phyloP scores from a whole-genome alignment of 768 basidiomycete species.

The Mycena pura region DNA sequence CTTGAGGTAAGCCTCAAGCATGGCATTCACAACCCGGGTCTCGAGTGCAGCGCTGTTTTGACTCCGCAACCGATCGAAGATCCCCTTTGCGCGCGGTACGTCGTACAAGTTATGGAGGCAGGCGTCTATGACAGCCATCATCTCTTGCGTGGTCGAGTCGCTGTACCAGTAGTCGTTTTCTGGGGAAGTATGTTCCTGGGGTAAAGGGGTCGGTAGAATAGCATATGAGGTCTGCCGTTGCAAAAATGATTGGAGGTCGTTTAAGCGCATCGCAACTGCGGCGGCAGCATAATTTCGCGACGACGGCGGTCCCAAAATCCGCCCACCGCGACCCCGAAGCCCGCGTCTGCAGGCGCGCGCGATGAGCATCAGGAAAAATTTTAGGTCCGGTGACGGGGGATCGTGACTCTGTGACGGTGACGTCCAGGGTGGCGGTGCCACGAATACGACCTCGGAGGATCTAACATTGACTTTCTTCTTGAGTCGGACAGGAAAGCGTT shows the following conservation, averaged over 20 bases:
- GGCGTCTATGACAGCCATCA: constrained; percentile 80
- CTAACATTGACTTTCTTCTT: no score
- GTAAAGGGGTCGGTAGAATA: constrained; percentile 71
- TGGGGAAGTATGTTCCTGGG: constrained; percentile 48
- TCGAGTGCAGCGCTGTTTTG: constrained; percentile 40
- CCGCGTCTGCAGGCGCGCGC: constrained; percentile 20
- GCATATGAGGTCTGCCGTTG: constrained; percentile 56
- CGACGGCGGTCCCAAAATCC: constrained; percentile 17
- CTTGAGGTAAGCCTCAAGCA: constrained; percentile 68
- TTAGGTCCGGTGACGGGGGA: no score
- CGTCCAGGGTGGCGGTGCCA: neutral
- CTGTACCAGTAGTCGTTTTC: constrained; percentile 62
- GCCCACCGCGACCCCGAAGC: constrained; percentile 9
- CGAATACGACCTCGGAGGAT: constrained; percentile 1
- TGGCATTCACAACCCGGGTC: constrained; percentile 67
- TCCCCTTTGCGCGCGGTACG: constrained; percentile 73
- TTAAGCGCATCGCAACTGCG: constrained; percentile 11
- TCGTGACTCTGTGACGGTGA: no score
- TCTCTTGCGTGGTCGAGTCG: constrained; percentile 71
- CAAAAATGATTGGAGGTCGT: constrained; percentile 60
- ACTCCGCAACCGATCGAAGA: constrained; percentile 70
- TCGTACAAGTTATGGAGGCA: constrained; percentile 81
- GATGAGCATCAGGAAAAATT: constrained; percentile 14
- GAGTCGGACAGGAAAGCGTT: no score
- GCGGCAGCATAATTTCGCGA: constrained; percentile 16